A percentile compares a stretch with the other conserved stretches of the same genome.
These are phyloP conservation scores for Fusarium subglutinans DNA, from an alignment of 2,329 filamentous ascomycete genomes.

Conservation along the genomic window DNA sequence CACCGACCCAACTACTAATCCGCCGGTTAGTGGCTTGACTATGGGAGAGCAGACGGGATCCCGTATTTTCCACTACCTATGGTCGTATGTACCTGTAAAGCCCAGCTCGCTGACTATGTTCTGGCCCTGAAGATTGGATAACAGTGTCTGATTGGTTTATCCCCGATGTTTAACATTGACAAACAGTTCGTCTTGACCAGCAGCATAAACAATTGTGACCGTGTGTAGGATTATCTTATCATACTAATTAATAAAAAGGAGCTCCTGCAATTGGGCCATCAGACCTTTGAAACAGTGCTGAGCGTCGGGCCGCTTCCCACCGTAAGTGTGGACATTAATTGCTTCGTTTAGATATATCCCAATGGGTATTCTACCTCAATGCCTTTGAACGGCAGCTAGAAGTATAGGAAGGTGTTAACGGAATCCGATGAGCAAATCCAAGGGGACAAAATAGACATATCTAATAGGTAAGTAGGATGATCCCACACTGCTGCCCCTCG, in stretches of 20 bases:
- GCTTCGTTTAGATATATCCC: fast-evolving
- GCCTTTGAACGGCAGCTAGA: not conserved
- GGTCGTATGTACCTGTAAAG: not conserved
- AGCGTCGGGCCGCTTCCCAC: not conserved
- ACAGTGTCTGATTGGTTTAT: no score
- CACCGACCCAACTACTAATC: not conserved
- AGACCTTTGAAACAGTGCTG: fast-evolving
- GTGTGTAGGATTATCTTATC: not conserved
- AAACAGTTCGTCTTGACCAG: not conserved
- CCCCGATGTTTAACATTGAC: no score
- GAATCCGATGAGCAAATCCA: not conserved
- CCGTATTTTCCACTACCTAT: not conserved
- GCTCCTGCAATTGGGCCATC: fast-evolving
- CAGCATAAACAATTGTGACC: not conserved
- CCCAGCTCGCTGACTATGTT: fast-evolving
- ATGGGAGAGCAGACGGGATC: not conserved
- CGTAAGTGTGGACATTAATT: fast-evolving
- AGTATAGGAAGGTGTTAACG: not conserved
- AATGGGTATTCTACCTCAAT: not conserved
- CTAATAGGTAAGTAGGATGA: no score
- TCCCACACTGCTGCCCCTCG: no score
- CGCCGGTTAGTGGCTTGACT: not conserved
- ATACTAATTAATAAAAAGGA: not conserved
- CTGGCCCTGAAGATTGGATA: fast-evolving
- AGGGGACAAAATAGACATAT: no score